Percentiles rank a stretch among this genome's conserved stretches.
Conservation (phyloP, 805 yeast species). For the Sugiyamaella mastotermitis region DNA sequence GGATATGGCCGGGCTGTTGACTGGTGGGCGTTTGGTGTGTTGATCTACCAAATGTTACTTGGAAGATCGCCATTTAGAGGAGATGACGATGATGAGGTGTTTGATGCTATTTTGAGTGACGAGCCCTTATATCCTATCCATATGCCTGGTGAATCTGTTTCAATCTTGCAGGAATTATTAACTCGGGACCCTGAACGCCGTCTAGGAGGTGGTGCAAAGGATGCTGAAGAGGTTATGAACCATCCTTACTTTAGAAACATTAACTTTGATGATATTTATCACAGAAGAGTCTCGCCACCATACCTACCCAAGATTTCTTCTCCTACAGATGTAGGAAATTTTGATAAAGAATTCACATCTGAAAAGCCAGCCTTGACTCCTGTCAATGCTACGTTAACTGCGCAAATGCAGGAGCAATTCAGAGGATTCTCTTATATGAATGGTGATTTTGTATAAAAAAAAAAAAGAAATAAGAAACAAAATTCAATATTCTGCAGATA, state of each 20-base stretch:
- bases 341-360: constrained; percentile 90
- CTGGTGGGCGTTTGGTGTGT: constrained; percentile 99
- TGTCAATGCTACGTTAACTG: constrained; percentile 77
- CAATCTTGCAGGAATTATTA: constrained; percentile 81
- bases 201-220: constrained; percentile 80
- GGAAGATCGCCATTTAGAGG: constrained; percentile 98
- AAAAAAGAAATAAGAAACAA: too few species aligned
- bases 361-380: constrained; percentile 96
- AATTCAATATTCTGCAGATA: too few species aligned
- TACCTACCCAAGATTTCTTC: constrained; percentile 80
- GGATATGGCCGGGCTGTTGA: constrained; percentile 92
- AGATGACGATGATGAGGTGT: constrained; percentile 94
- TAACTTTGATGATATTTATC: constrained; percentile 78
- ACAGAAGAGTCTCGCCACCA: constrained; percentile 75
- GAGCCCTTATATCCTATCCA: constrained; percentile 95
- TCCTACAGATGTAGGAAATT: constrained; percentile 87
- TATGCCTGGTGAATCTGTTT: constrained; percentile 95
- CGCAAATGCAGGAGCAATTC: constrained; percentile 91
- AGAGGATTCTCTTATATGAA: constrained; percentile 81
- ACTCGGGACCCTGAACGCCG: constrained; percentile 84
- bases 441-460: constrained; percentile 25
- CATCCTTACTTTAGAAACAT: constrained; percentile 91
- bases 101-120: constrained; percentile 92
- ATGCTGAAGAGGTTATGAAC: constrained; percentile 90
- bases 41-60: constrained; percentile 90